phyloP scores from a whole-genome alignment of 495 filamentous ascomycete species.

The Lichenothelia convexa region DNA sequence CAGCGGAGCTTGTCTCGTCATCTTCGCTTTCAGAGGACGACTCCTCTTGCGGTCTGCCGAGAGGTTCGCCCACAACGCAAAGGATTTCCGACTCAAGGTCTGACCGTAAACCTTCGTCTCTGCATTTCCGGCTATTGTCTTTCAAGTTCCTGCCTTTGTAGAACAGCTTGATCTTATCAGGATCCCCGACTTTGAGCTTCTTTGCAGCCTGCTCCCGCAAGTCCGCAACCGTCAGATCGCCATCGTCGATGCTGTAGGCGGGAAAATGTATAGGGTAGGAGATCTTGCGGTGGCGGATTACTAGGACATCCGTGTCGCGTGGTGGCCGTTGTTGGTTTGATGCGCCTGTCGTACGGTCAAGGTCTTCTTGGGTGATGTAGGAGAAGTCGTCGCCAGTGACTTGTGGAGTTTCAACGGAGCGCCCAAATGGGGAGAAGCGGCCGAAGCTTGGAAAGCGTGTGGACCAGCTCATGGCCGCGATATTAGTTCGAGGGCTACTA shows the following conservation, averaged over 20 bases:
- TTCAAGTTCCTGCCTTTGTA: slow-evolving; percentile 69
- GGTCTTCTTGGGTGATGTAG: slow-evolving; percentile 60
- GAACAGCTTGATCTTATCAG: slow-evolving; percentile 49
- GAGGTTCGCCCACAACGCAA: slow-evolving; percentile 37
- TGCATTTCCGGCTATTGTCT: slow-evolving; percentile 42
- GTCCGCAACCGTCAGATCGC: slow-evolving; percentile 47
- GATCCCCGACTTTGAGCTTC: slow-evolving; percentile 39
- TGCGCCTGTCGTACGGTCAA: too few species aligned
- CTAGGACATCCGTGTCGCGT: slow-evolving; percentile 52
- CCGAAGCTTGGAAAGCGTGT: slow-evolving; percentile 35
- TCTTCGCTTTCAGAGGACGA: slow-evolving; percentile 17
- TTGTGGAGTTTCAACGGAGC: slow-evolving; percentile 17
- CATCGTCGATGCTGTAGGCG: slow-evolving; percentile 64
- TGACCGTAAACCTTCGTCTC: slow-evolving; percentile 44
- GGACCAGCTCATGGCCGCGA: slow-evolving; percentile 45
- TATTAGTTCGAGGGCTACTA: too few species aligned
- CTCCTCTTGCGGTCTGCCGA: slow-evolving; percentile 7
- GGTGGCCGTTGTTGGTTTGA: slow-evolving; percentile 12
- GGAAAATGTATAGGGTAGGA: slow-evolving; percentile 67
- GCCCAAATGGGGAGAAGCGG: slow-evolving; percentile 29
- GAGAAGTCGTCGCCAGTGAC: slow-evolving; percentile 63
- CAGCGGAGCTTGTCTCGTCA: slow-evolving; percentile 28
- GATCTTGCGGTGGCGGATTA: slow-evolving; percentile 51
- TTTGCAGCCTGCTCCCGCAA: slow-evolving; percentile 46
- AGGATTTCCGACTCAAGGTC: slow-evolving; percentile 58